Base-by-base conservation (phyloP, 169 alveolate genomes). In the Plasmodium berghei region DNA sequence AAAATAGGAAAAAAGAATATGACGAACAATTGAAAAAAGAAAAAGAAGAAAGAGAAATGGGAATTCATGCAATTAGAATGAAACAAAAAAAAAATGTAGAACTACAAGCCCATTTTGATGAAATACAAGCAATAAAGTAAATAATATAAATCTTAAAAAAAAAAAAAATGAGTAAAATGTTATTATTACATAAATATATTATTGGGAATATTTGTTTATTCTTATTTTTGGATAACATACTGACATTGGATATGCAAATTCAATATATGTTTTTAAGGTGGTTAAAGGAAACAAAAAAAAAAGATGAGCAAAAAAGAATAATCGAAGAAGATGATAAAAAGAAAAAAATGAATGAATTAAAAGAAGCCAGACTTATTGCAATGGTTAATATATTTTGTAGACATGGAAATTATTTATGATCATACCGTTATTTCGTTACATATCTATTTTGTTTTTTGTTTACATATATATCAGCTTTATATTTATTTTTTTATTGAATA, bases 21-120 rank as follows among this genome's bases (percentile, higher is more conserved):
- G 89, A 77, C 3, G 89, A 77, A 52, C 63, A 77, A 77, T 45
- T 64, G 14, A 77, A 64, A 56, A 54, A 59, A 18, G 89, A 77
- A 77, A 77, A 77, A 28, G 89, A 77, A 8, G 89, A 77, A 49
- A 77, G 66, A 40, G 89, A 77, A 77, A 77, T 28, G 40, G 89
- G 54, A 77, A 56, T 77, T 40, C 89, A 77, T 24, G 89, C 63
- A 77, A 77, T 77, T 24, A 26, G 89, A 66, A 77, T 77, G 89
- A 77, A 77, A 26, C 89, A 77, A 70, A 77, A 77, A 64, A 77
- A 77, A 52, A 77, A 77, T 77, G 77, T 77, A 14, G 77, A 77
- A 52, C 16, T 77, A 18, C 71, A 49, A 49, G 89, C 89, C 6
- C 89, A 77, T 45, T 77, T 64, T 64, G 89, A 77, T 70, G 89